Evolutionary conservation across 164 flowering plant genomes (phyloP).

Genomic region (Chimonanthus salicifolius): DNA sequence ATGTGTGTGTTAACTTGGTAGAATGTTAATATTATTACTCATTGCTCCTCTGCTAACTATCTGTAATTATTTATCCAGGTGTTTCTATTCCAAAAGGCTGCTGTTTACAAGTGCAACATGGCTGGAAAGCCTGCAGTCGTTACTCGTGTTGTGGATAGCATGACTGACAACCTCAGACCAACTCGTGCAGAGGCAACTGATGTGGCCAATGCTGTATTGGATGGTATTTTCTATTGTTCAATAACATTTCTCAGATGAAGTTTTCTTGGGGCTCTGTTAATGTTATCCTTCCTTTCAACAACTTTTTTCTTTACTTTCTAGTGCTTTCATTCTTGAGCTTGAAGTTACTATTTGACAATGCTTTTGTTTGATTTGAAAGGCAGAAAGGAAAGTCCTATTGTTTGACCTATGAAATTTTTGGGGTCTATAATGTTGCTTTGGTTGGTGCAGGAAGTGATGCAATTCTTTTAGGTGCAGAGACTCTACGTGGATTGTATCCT

Average conservation of each 20-base stretch:
- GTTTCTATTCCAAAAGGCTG: conserved; percentile 82
- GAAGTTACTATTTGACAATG: not conserved
- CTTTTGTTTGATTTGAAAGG: not conserved
- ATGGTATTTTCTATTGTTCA: conserved; percentile 36
- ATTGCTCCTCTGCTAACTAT: not conserved
- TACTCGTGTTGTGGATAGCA: conserved; percentile 94
- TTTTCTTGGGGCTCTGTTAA: not conserved
- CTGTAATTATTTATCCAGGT: conserved; percentile 42
- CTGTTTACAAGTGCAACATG: conserved; percentile 85
- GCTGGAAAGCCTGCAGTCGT: conserved; percentile 89
- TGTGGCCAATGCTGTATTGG: conserved; percentile 84
- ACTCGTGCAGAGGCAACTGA: conserved; percentile 97
- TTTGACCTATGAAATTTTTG: not conserved
- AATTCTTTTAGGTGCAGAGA: conserved; percentile 92
- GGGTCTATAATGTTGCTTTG: not conserved
- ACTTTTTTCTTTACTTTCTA: not conserved
- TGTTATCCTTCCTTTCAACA: not conserved
- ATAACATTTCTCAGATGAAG: not conserved
- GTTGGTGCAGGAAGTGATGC: conserved; percentile 70
- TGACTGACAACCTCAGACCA: conserved; percentile 90
- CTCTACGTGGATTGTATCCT: conserved; percentile 79
- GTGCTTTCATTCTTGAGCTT: not conserved
- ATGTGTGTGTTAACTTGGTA: too few relatives aligned
- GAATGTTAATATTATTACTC: not conserved
- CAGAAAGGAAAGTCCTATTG: not conserved